phyloP scores from a whole-genome alignment of 1,139 yeast species.

The Pichia sp. region DNA sequence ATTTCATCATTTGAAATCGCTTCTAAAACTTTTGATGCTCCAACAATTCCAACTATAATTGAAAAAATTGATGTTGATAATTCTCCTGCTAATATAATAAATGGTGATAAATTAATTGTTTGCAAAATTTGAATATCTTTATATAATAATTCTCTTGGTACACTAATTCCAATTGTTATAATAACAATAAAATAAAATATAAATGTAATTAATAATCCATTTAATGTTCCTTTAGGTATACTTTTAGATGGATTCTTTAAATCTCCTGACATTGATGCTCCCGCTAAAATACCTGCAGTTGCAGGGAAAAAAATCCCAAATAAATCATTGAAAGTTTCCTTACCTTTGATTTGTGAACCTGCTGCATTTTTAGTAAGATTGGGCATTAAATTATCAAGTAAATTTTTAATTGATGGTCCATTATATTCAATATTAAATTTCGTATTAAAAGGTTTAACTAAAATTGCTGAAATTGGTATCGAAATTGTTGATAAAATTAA shows the following conservation, averaged over 20 bases:
- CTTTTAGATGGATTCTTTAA: slow-evolving; percentile 75
- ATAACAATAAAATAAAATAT: slow-evolving; percentile 68
- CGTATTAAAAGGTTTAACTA: slow-evolving; percentile 54
- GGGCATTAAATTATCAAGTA: slow-evolving; percentile 62
- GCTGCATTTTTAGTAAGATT: slow-evolving; percentile 86
- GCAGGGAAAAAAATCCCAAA: slow-evolving; percentile 98
- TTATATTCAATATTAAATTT: slow-evolving; percentile 49
- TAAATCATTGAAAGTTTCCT: slow-evolving; percentile 72
- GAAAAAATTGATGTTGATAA: slow-evolving; percentile 84
- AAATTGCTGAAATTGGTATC: slow-evolving; percentile 68
- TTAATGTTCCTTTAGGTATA: slow-evolving; percentile 83
- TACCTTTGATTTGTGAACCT: slow-evolving; percentile 61
- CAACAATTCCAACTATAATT: slow-evolving; percentile 89
- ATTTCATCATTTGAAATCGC: slow-evolving; percentile 87
- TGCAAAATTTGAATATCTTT: slow-evolving; percentile 79
- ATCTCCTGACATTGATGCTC: slow-evolving; percentile 99
- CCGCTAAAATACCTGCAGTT: slow-evolving; percentile 96
- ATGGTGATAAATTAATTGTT: slow-evolving; percentile 64
- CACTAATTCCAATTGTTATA: slow-evolving; percentile 66
- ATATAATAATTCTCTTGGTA: slow-evolving; percentile 70
- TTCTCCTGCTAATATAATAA: slow-evolving; percentile 77
- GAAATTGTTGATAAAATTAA: slow-evolving; percentile 70
- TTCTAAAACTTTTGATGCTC: slow-evolving; percentile 83
- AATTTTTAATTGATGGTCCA: slow-evolving; percentile 65
- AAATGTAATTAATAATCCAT: slow-evolving; percentile 74